Percentiles rank a stretch among this genome's conserved stretches.
Conservation (phyloP, 2,329 filamentous ascomycete species). For the Onygenales sp. region DNA sequence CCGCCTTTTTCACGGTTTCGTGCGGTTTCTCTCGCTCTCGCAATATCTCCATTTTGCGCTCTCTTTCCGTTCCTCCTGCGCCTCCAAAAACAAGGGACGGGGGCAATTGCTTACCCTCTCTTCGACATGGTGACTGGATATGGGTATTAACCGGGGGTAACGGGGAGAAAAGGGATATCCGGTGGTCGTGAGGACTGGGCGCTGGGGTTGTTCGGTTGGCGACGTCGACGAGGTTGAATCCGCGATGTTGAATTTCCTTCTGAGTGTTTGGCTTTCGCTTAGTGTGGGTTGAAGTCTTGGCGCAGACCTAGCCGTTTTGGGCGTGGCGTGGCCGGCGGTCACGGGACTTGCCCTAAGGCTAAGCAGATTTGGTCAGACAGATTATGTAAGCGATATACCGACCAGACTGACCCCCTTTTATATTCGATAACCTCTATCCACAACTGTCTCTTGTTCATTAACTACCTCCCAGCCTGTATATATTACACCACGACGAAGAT, state of each 20-base stretch:
- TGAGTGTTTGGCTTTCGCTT: constrained; percentile 28
- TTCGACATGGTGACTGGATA: constrained; percentile 41
- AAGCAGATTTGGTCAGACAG: constrained; percentile 8
- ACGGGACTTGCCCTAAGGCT: constrained; percentile 29
- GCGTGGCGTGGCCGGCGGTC: constrained; percentile 6
- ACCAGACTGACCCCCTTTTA: too few species aligned
- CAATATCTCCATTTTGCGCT: neutral
- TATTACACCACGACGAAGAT: too few species aligned
- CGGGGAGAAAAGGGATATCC: constrained; percentile 17
- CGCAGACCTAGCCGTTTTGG: constrained; percentile 18
- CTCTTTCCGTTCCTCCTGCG: neutral
- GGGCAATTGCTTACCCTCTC: constrained; percentile 35
- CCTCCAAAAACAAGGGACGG: constrained; percentile 7
- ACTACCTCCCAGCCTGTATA: too few species aligned
- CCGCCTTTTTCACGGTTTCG: neutral
- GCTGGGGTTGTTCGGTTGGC: constrained; percentile 10
- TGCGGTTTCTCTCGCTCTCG: neutral
- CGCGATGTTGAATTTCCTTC: constrained; percentile 22
- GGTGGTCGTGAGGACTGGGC: neutral
- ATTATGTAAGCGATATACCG: too few species aligned
- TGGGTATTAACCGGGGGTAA: constrained; percentile 24
- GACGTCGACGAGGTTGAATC: constrained; percentile 18
- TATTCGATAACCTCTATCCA: too few species aligned
- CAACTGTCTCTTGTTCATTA: too few species aligned
- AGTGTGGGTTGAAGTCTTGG: constrained; percentile 38